These are phyloP conservation scores for Penicillium cataractarum DNA, from an alignment of 495 filamentous ascomycete species.

Conservation along the genomic window DNA sequence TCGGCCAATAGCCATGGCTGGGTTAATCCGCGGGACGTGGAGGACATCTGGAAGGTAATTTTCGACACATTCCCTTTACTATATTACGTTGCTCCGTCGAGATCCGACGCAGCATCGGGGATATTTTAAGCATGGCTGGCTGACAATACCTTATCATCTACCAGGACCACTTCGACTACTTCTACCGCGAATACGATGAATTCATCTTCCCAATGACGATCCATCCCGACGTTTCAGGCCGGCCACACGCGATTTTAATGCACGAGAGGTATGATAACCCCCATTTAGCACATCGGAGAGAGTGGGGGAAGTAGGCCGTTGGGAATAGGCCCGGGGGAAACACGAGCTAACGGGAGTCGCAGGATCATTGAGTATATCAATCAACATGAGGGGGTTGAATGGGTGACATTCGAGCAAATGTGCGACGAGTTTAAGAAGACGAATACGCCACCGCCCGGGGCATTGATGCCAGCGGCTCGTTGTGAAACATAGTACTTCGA, in stretches of 20 bases:
- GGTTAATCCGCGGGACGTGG: conserved; percentile 61
- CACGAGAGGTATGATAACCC: conserved; percentile 53
- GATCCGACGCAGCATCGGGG: neutral
- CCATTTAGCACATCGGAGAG: neutral
- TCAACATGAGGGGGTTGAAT: conserved; percentile 73
- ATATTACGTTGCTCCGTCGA: neutral
- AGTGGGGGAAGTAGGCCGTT: neutral
- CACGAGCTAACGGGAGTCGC: neutral
- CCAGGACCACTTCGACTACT: conserved; percentile 69
- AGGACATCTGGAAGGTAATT: conserved; percentile 61
- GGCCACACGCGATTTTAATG: conserved; percentile 70
- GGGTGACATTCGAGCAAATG: conserved; percentile 74
- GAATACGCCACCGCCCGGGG: conserved; percentile 67
- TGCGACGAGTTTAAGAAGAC: conserved; percentile 70
- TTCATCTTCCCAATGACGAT: conserved; percentile 74
- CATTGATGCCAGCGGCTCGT: conserved; percentile 69
- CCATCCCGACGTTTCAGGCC: conserved; percentile 69
- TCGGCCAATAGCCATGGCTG: conserved; percentile 62
- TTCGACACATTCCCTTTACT: too few species aligned
- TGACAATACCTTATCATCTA: neutral
- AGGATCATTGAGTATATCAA: conserved; percentile 74
- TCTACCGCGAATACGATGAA: conserved; percentile 70
- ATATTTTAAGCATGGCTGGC: neutral
- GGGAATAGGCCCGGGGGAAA: neutral
- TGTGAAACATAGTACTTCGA: too few species aligned